Evolutionary conservation across 2,329 filamentous ascomycete species (phyloP), one percentile per base, ranked within the genome.

Genomic region (Grosmannia penicillata): DNA sequence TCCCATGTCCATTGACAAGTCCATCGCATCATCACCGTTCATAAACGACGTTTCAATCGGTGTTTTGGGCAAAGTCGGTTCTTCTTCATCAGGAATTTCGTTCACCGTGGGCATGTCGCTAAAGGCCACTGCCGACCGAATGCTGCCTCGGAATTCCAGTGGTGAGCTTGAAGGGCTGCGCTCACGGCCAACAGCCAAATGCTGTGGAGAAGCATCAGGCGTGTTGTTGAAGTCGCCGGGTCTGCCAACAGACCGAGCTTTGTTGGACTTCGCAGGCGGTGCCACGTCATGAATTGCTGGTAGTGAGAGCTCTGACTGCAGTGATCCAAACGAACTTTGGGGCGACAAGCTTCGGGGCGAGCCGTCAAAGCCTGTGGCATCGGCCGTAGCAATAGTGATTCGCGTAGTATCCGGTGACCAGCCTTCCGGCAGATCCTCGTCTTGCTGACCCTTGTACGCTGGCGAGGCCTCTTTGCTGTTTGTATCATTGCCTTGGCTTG

Each of bases 101-200:
- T 53, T 48, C 28, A 67, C 55, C 11, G 63, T 56, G n/a, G 66
- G 65, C 44, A 60, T 60, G 28, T 64, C 64, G 34, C 59, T 60
- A 31, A 66, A 63, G 6, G 58, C 59, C 21, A 62, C 53, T 3
- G 63, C 49, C 15, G 60, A 58, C 39, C 60, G 54, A 6, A 47
- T 47, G 41, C 56, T 58, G 23, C 56, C 55, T 11, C 53, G 52
- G 37, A 62, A 52, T 6, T 48, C 45, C 2, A 63, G 64, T 5
- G 67, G 68, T 6, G 68, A 70, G 50, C 63, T 68, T 3, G 66
- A 62, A 4, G 63, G 63, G 43, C 65, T 69, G 15, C 11, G 27
- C 6, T 31, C 15, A 58, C 53, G 29, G 22, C 15, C n/a, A 18
- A 14, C 8, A 30, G 33, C 6, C 17, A 8, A 10, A 11, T 14